Evolutionary conservation across 106 monocot genomes (phyloP).

Genomic region (Xerophyta viscosa): DNA sequence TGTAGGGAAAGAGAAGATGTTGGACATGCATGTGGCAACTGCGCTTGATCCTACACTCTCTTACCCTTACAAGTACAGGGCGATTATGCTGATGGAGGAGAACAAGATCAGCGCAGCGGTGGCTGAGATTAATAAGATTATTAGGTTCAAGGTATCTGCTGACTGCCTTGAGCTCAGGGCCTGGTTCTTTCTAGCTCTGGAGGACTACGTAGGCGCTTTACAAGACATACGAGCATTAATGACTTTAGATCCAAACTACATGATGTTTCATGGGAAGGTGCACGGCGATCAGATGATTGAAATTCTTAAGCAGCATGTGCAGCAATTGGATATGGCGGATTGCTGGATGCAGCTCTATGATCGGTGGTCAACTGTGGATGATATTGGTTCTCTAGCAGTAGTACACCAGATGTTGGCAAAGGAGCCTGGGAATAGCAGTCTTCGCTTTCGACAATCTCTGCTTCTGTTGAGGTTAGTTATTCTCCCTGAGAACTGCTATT

Average conservation of each 20-base stretch:
- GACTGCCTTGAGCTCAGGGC: constrained; percentile 93
- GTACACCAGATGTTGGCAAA: constrained; percentile 96
- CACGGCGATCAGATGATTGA: constrained; percentile 84
- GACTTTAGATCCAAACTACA: constrained; percentile 80
- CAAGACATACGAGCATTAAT: constrained; percentile 80
- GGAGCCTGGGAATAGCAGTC: constrained; percentile 72
- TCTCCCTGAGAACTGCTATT: too few relatives aligned
- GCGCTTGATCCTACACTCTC: constrained; percentile 62
- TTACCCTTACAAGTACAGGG: constrained; percentile 87
- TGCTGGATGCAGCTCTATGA: constrained; percentile 99
- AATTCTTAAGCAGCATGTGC: constrained; percentile 58
- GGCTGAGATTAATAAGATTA: constrained; percentile 82
- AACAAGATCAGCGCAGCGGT: constrained; percentile 69
- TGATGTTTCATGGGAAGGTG: constrained; percentile 86
- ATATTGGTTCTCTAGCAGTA: constrained; percentile 90
- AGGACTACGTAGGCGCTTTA: constrained; percentile 60
- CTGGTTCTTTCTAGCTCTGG: constrained; percentile 64
- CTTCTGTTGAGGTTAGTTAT: constrained; percentile 72
- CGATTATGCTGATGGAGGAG: constrained; percentile 65
- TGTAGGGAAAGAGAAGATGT: constrained; percentile 68
- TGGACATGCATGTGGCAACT: constrained; percentile 54
- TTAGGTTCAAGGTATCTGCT: constrained; percentile 78
- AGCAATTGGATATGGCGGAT: constrained; percentile 82
- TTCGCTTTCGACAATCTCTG: constrained; percentile 85
- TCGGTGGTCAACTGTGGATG: constrained; percentile 94